Conservation (phyloP, 805 yeast genomes). For the Candida sonorensis region DNA sequence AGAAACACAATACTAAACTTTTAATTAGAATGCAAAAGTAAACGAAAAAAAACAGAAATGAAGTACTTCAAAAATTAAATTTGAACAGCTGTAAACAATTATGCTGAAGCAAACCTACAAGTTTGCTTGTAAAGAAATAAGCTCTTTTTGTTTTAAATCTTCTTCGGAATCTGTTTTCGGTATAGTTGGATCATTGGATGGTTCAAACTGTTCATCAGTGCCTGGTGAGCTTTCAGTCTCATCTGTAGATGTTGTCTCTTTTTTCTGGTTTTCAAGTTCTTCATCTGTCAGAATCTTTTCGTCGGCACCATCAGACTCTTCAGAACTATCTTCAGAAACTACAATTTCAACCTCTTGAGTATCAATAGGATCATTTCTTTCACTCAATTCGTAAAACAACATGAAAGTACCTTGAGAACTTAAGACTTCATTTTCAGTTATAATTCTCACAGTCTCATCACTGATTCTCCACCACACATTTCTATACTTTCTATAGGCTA, state of each 20-base stretch:
- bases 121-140: constrained; percentile 17
- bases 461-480: constrained; percentile 95
- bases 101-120: too few relatives aligned
- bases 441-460: constrained; percentile 80
- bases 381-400: constrained; percentile 71
- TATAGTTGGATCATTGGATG: not conserved
- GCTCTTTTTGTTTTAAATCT: constrained; percentile 13
- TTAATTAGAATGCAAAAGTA: too few relatives aligned
- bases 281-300: too few relatives aligned
- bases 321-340: constrained; percentile 1
- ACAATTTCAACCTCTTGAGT: constrained; percentile 21
- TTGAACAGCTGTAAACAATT: too few relatives aligned
- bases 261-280: too few relatives aligned
- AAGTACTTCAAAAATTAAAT: too few relatives aligned
- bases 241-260: too few relatives aligned
- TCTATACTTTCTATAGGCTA: constrained; percentile 73
- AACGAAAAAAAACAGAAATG: too few relatives aligned
- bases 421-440: constrained; percentile 74
- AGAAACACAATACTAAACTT: too few relatives aligned
- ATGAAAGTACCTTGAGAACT: constrained; percentile 83
- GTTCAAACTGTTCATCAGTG: constrained; percentile 1
- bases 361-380: constrained; percentile 25
- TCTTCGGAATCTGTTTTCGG: constrained; percentile 7
- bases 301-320: constrained; percentile 1
- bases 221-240: not conserved